phyloP scores from a whole-genome alignment of 345 rosid species.

The Excoecaria cochinchinensis region DNA sequence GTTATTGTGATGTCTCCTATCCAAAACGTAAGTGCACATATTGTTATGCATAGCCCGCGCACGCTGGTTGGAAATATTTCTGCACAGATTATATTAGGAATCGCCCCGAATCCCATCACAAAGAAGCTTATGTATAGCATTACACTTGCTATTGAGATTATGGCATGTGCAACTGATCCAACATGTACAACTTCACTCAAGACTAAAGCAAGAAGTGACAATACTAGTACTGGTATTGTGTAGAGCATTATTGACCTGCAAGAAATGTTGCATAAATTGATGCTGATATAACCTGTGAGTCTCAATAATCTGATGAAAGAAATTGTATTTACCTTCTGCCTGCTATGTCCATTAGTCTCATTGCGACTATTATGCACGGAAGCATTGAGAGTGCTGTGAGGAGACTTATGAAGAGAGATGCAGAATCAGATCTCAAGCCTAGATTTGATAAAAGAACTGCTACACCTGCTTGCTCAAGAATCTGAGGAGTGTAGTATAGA shows the following conservation, averaged over 20 bases:
- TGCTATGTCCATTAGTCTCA: slow-evolving; percentile 44
- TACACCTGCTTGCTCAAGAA: slow-evolving; percentile 45
- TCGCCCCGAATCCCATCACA: slow-evolving; percentile 39
- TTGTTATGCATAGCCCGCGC: slow-evolving; percentile 39
- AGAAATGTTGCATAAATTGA: background rate
- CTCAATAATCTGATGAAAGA: background rate
- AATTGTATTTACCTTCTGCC: slow-evolving; percentile 38
- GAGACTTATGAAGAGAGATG: slow-evolving; percentile 35
- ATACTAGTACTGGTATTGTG: slow-evolving; percentile 38
- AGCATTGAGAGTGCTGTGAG: slow-evolving; percentile 34
- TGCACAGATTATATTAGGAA: slow-evolving; percentile 41
- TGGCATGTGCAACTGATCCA: slow-evolving; percentile 18
- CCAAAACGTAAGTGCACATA: slow-evolving; percentile 42
- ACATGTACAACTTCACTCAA: slow-evolving; percentile 20
- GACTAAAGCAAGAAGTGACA: slow-evolving; percentile 28
- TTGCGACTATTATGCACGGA: slow-evolving; percentile 39
- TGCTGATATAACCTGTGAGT: background rate
- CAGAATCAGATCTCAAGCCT: slow-evolving; percentile 39
- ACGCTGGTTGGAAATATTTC: slow-evolving; percentile 46
- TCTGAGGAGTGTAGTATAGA: slow-evolving; percentile 44
- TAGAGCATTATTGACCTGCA: slow-evolving; percentile 42
- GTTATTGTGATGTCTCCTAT: slow-evolving; percentile 32
- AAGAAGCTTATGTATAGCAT: slow-evolving; percentile 34
- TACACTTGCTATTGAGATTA: slow-evolving; percentile 29
- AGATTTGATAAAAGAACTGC: slow-evolving; percentile 35